Base-by-base conservation (phyloP, 2,329 filamentous ascomycete species). In the Colletotrichum sojae region DNA sequence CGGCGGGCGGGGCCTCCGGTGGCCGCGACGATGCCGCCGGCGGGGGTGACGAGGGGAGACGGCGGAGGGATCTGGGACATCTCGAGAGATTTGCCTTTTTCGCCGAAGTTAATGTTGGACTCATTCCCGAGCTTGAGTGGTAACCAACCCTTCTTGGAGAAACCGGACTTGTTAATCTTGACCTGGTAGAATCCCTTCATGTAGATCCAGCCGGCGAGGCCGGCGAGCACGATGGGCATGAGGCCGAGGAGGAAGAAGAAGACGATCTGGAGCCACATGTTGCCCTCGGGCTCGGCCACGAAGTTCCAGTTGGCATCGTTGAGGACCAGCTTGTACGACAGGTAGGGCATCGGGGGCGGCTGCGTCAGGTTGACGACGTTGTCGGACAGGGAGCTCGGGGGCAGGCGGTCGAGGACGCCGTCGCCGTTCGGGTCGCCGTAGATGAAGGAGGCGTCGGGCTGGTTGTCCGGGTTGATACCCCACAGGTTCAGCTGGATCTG, bases 341-440 rank as follows among this genome's bases (percentile, higher is more conserved):
- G 75, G 72, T 85, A 82, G 2, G 88, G 87, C 40, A 82, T 82
- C 1, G 83, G 82, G 4, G 89, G 89, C 13, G 80, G 77, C 5
- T 83, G 75, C 1, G 86, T 88, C 72, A 91, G 86, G 75, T 92
- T 91, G 72, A 91, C 83, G 13, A 88, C 80, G 54, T 86, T 85
- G 40, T 83, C 78, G 20, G 85, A 83, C 16, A 91, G 79, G 25
- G 87, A 88, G 16, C 85, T 87, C 2, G 89, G 90, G 2, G 89
- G 87, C 43, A 91, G 82, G 55, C 88, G 87, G 75, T 92, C 90
- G 27, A 91, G 79, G 6, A 91, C 81, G 5, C 82, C 83, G 74
- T 92, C 89, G 36, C 81, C 81, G 73, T 91, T 87, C n/a, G 89
- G 84, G 75, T 92, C 90, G 31, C 90, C 90, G 70, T 85, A 87